A percentile compares a stretch with the other conserved stretches of the same genome.
Conservation (phyloP, 306 rosid species). For the Lagenaria siceraria region DNA sequence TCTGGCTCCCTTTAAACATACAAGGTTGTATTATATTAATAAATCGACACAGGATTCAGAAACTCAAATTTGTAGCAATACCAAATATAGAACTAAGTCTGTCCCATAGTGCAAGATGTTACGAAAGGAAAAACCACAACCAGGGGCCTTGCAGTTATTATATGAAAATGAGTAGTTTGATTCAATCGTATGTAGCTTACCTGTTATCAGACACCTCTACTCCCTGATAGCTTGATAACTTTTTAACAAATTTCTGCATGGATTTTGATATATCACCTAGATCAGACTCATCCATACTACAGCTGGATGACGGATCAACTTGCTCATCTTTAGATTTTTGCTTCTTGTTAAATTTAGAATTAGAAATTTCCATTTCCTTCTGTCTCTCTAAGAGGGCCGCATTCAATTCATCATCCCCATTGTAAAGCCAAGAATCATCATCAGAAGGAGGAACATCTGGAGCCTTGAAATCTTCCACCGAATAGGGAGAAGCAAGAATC, state of each 20-base stretch:
- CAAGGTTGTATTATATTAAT: slow-evolving; percentile 5
- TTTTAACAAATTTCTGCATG: slow-evolving; percentile 75
- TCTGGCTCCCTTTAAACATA: slow-evolving; percentile 39
- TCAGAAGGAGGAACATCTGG: slow-evolving; percentile 71
- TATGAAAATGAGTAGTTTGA: not conserved
- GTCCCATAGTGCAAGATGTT: not conserved
- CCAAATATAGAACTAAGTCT: not conserved
- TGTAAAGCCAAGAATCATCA: slow-evolving; percentile 76
- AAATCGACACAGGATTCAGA: not conserved
- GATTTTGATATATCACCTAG: slow-evolving; percentile 59
- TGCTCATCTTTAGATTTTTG: slow-evolving; percentile 44
- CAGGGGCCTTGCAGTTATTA: not conserved
- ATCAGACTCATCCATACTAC: slow-evolving; percentile 38
- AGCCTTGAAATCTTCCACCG: slow-evolving; percentile 44
- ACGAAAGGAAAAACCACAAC: not conserved
- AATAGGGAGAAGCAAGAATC: slow-evolving; percentile 54
- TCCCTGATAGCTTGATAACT: slow-evolving; percentile 77
- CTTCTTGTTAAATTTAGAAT: slow-evolving; percentile 48
- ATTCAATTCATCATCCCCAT: slow-evolving; percentile 78
- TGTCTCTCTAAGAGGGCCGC: slow-evolving; percentile 73
- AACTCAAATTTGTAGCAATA: not conserved
- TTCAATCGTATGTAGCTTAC: slow-evolving; percentile 18
- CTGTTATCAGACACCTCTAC: slow-evolving; percentile 80
- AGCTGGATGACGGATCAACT: slow-evolving; percentile 31
- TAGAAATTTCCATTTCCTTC: slow-evolving; percentile 70